Conservation (phyloP, 768 basidiomycete genomes). For the Glaciozyma antarctica region DNA sequence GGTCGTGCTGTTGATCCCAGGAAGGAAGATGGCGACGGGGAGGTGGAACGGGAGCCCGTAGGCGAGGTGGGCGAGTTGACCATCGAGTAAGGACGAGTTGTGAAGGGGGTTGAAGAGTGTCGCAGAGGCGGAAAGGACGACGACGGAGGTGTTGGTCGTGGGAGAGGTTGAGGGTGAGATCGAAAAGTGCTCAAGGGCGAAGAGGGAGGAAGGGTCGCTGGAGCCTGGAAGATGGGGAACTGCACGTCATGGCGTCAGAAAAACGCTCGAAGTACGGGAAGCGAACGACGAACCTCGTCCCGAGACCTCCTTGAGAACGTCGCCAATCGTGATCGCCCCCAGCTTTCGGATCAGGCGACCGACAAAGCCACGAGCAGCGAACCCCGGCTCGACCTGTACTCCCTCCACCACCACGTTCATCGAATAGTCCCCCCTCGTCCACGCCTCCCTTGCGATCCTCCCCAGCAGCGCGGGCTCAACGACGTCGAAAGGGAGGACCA, state of each 20-base stretch:
- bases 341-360: constrained; percentile 5
- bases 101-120: constrained; percentile 18
- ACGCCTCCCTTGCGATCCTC: constrained; percentile 5
- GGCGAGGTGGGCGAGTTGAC: constrained; percentile 10
- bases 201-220: constrained; percentile 12
- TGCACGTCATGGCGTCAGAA: not conserved
- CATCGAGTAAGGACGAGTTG: constrained; percentile 2
- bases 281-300: not conserved
- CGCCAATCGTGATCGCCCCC: not conserved
- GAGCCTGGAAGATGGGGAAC: constrained; percentile 19
- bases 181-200: constrained; percentile 14
- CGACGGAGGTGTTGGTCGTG: constrained; percentile 9
- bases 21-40: constrained; percentile 22
- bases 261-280: not conserved
- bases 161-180: constrained; percentile 11
- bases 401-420: not conserved
- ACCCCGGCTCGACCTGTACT: constrained; percentile 4
- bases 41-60: constrained; percentile 27
- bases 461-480: constrained; percentile 10
- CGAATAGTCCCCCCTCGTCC: constrained; percentile 5
- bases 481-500: constrained; percentile 18
- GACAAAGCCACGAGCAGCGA: not conserved
- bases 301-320: not conserved
- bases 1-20: not conserved
- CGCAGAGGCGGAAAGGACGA: constrained; percentile 13